phyloP scores from a whole-genome alignment of 164 flowering plant species.

The Tetracentron sinense region DNA sequence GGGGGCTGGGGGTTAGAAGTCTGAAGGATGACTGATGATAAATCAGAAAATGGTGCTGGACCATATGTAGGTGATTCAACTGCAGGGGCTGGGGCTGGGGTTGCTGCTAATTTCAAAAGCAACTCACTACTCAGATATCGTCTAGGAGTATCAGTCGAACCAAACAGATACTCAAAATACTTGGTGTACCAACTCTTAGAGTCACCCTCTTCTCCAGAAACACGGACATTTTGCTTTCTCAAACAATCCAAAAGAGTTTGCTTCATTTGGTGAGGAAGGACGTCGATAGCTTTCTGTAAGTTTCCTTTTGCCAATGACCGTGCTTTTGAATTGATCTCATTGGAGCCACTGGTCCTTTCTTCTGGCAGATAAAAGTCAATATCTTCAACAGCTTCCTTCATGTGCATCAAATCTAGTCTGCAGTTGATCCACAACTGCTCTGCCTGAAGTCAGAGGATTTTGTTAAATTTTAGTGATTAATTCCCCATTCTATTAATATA shows the following conservation, averaged over 20 bases:
- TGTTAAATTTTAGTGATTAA: neutral
- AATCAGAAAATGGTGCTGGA: conserved; percentile 22
- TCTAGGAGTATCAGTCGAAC: conserved; percentile 26
- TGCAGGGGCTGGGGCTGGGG: conserved; percentile 35
- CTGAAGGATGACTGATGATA: conserved; percentile 24
- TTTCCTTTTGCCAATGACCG: conserved; percentile 23
- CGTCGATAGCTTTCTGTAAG: conserved; percentile 28
- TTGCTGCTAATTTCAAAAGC: conserved; percentile 17
- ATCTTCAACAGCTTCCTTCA: conserved; percentile 30
- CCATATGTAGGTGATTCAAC: conserved; percentile 19
- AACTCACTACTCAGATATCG: conserved; percentile 26
- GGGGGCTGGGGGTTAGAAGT: conserved; percentile 20
- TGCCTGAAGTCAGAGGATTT: conserved; percentile 39
- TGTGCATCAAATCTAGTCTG: conserved; percentile 32
- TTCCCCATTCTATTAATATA: neutral
- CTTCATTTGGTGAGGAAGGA: conserved; percentile 41
- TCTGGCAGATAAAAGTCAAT: conserved; percentile 24
- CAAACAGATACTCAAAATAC: conserved; percentile 30
- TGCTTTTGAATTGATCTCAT: conserved; percentile 15
- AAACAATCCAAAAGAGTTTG: conserved; percentile 52
- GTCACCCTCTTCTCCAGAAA: conserved; percentile 41
- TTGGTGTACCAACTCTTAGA: conserved; percentile 32
- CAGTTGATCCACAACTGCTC: conserved; percentile 47
- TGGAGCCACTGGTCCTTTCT: conserved; percentile 16
- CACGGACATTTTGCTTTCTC: conserved; percentile 25